Evolutionary conservation across 805 yeast species (phyloP), one percentile per base, ranked within the genome.

Genomic region (Ogataea populi-albae): DNA sequence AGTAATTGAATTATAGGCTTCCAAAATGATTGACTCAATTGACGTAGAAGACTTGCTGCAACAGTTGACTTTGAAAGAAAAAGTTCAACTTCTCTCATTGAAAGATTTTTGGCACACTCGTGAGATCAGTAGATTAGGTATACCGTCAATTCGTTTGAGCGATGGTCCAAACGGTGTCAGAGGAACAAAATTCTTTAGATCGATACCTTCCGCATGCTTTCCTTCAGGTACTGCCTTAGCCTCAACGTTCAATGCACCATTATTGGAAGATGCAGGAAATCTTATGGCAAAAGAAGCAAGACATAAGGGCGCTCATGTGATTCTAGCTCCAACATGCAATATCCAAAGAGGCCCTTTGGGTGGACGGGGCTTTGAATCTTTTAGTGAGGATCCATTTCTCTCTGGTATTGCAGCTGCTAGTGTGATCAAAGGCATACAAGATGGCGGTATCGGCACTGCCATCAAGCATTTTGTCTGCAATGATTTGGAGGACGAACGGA

Each of bases 381-480:
- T 39, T 30, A 32, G 45, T 37, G 47, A 48, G 34, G 48, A 46
- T 22, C 47, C 47, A 15, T 52, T 58, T 16, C 49, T 71, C 23
- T 55, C 74, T 11, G 78, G 77, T 38, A 40, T 62, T 9, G 65
- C 59, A 17, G 69, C 83, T 21, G 66, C 77, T n/a, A 56, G 64
- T 16, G 61, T 75, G 23, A 63, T 78, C 40, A 61, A 65, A 29
- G 86, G 86, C 28, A 70, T 79, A 32, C 84, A 79, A 54, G 50
- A 58, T 26, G 57, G 65, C 36, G 67, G 72, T 28, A 64, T 79
- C 27, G 68, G 69, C 31, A 81, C 84, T 8, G 71, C 81, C 23
- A 62, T 79, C 47, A 79, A 79, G 59, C 86, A 79, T 55, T 79
- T 59, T 57, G 81, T 76, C 17, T 71, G 79, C 52, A 79, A 79